Evolutionary conservation across 805 yeast genomes (phyloP).

Genomic region (Suhomyces vadensis): DNA sequence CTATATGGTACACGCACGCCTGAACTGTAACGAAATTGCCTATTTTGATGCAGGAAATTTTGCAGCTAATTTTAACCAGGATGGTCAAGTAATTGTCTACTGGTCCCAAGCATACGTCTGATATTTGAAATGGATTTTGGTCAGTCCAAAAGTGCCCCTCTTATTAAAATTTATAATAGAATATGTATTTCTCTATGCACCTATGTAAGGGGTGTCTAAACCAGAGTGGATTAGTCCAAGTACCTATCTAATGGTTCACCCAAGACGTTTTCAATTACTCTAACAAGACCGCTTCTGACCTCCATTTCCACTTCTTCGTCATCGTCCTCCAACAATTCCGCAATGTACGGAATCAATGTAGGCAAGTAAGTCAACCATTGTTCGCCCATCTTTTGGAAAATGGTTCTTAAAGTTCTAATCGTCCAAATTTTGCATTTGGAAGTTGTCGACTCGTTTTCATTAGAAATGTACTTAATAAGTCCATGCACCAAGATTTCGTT

Average conservation of each 20-base stretch:
- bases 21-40: neutral
- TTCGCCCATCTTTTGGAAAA: conserved; percentile 91
- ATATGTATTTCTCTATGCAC: too few species aligned
- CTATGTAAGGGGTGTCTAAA: too few species aligned
- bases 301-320: conserved; percentile 91
- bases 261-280: conserved; percentile 84
- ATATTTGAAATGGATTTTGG: too few species aligned
- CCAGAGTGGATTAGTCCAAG: conserved; percentile 41
- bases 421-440: conserved; percentile 82
- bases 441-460: conserved; percentile 51
- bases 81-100: too few species aligned
- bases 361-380: conserved; percentile 91
- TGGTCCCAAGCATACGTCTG: too few species aligned
- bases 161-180: neutral
- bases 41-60: neutral
- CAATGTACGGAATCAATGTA: conserved; percentile 91
- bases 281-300: conserved; percentile 86
- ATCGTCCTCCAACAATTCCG: conserved; percentile 93
- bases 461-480: conserved; percentile 37
- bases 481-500: conserved; percentile 61
- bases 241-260: conserved; percentile 94
- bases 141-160: neutral
- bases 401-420: conserved; percentile 69
- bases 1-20: conserved; percentile 3
- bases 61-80: too few species aligned